Evolutionary conservation across 2,329 filamentous ascomycete species (phyloP).

Genomic region (Aspergillus viridinutans): DNA sequence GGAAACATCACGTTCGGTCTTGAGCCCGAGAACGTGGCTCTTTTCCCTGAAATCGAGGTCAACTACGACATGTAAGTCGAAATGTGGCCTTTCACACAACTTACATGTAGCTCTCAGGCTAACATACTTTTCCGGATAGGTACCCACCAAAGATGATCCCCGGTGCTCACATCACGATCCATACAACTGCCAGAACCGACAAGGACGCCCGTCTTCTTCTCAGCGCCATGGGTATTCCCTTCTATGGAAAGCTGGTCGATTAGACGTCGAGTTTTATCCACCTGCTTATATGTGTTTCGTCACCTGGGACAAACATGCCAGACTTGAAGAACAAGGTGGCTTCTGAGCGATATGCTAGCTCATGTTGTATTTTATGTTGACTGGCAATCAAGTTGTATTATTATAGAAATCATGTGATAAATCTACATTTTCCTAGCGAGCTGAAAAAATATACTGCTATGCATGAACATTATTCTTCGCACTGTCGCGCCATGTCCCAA

Average conservation of each 20-base stretch:
- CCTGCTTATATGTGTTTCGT: background rate
- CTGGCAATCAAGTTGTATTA: background rate
- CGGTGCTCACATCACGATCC: conserved; percentile 75
- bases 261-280: conserved; percentile 24
- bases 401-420: background rate
- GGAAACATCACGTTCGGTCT: conserved; percentile 87
- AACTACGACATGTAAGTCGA: conserved; percentile 81
- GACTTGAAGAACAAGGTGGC: background rate
- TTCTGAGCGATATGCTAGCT: background rate
- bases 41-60: conserved; percentile 91
- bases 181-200: conserved; percentile 81
- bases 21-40: conserved; percentile 65
- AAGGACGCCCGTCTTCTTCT: conserved; percentile 76
- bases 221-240: conserved; percentile 69
- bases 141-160: conserved; percentile 73
- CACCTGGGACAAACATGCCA: background rate
- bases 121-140: conserved; percentile 30
- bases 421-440: background rate
- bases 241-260: conserved; percentile 68
- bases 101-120: background rate
- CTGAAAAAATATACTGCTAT: background rate
- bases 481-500: background rate
- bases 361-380: background rate
- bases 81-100: background rate
- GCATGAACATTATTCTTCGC: background rate